phyloP scores from a whole-genome alignment of 2,329 filamentous ascomycete genomes.

The Penicillium hesseltinei region DNA sequence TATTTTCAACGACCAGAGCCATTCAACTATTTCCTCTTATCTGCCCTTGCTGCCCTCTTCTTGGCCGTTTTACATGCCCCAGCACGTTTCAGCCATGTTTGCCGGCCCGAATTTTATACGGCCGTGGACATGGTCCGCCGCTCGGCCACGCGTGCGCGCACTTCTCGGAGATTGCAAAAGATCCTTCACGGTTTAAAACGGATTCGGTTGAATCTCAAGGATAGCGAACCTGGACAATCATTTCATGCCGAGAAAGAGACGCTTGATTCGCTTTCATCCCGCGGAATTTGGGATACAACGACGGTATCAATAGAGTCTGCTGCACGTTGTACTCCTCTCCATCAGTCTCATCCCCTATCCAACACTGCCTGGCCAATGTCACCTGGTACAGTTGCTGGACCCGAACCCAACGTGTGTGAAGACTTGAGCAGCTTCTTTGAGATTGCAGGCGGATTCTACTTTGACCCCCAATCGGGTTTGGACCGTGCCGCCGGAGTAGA shows the following conservation, averaged over 20 bases:
- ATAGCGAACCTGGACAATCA: neutral
- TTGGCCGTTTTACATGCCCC: conserved; percentile 50
- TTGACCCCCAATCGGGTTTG: conserved; percentile 19
- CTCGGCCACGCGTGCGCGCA: conserved; percentile 55
- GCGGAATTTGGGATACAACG: neutral
- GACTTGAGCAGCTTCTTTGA: conserved; percentile 62
- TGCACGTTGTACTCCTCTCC: neutral
- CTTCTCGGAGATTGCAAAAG: conserved; percentile 58
- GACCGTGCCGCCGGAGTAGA: conserved; percentile 10
- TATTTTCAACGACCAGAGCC: conserved; percentile 42
- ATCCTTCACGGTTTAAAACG: conserved; percentile 59
- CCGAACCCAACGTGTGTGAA: conserved; percentile 34
- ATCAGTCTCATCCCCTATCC: conserved; percentile 6
- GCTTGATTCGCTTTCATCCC: no score
- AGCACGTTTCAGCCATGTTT: conserved; percentile 40
- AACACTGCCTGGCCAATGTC: conserved; percentile 21
- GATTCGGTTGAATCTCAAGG: conserved; percentile 52
- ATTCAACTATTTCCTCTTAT: conserved; percentile 46
- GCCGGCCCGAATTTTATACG: conserved; percentile 49
- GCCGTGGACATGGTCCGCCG: conserved; percentile 60
- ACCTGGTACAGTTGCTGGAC: conserved; percentile 6
- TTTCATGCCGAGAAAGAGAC: no score
- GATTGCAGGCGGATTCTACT: conserved; percentile 52
- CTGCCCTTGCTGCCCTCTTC: conserved; percentile 42
- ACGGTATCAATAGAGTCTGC: conserved; percentile 6